phyloP scores from a whole-genome alignment of 169 alveolate genomes.

The Hepatocystis sp. region DNA sequence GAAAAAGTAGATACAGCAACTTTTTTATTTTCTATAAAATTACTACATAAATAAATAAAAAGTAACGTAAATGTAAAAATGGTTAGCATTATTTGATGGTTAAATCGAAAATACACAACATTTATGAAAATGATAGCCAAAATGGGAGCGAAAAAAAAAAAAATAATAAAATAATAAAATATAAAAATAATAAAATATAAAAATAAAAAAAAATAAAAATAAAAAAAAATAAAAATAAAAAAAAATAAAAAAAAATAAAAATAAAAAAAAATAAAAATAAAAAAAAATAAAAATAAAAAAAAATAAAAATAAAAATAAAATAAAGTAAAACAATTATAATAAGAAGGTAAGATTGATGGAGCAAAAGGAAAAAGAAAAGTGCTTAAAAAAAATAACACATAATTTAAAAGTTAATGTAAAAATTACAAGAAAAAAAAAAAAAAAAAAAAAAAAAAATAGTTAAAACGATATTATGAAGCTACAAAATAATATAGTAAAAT shows the following conservation, averaged over 20 bases:
- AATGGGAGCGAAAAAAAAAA: neutral
- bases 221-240: neutral
- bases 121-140: no score
- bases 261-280: neutral
- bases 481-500: no score
- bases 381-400: no score
- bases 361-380: no score
- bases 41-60: slow-evolving; percentile 2
- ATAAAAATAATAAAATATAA: neutral
- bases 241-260: neutral
- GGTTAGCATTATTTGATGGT: slow-evolving; percentile 8
- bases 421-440: no score
- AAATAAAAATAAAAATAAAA: neutral
- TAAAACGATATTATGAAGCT: no score
- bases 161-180: slow-evolving; percentile 4
- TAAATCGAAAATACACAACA: neutral
- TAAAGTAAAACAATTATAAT: no score
- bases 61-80: slow-evolving; percentile 16
- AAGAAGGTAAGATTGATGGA: no score
- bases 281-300: neutral
- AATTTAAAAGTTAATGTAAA: no score
- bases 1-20: slow-evolving; percentile 11
- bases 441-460: no score
- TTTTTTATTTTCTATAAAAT: slow-evolving; percentile 1
- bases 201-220: neutral